phyloP scores from a whole-genome alignment of 2,329 filamentous ascomycete species.

The Diaporthe vaccinii region DNA sequence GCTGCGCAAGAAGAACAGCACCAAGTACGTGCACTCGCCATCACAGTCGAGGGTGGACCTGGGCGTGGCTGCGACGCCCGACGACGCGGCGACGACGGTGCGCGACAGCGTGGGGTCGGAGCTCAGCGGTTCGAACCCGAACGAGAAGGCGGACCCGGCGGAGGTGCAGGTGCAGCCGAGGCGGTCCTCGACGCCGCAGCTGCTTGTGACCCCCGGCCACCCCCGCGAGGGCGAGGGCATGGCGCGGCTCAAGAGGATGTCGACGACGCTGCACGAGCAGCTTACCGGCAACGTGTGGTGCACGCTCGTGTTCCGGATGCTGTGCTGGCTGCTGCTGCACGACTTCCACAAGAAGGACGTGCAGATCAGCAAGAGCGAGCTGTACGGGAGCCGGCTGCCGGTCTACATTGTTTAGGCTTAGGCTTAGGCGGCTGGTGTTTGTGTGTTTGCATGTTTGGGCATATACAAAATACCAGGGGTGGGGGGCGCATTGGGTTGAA shows the following conservation, averaged over 20 bases:
- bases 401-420: slow-evolving; percentile 60
- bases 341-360: slow-evolving; percentile 69
- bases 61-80: slow-evolving; percentile 34
- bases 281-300: slow-evolving; percentile 63
- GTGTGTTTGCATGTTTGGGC: neutral
- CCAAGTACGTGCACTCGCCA: slow-evolving; percentile 44
- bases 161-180: slow-evolving; percentile 12
- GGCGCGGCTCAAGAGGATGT: slow-evolving; percentile 30
- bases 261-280: slow-evolving; percentile 36
- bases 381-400: slow-evolving; percentile 67
- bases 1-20: slow-evolving; percentile 45
- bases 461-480: slow-evolving; percentile 7
- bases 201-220: slow-evolving; percentile 10
- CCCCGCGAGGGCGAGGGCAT: slow-evolving; percentile 7
- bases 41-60: slow-evolving; percentile 41
- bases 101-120: slow-evolving; percentile 5
- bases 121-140: neutral
- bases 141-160: neutral
- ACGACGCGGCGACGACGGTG: slow-evolving; percentile 35
- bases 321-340: slow-evolving; percentile 70
- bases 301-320: slow-evolving; percentile 68
- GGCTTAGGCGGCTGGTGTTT: slow-evolving; percentile 44
- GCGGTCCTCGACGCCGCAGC: slow-evolving; percentile 34
- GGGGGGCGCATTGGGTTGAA: neutral
- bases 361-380: slow-evolving; percentile 66